These are phyloP conservation scores for Aspergillus ibericus DNA, from an alignment of 2,329 filamentous ascomycete species.

Conservation along the genomic window DNA sequence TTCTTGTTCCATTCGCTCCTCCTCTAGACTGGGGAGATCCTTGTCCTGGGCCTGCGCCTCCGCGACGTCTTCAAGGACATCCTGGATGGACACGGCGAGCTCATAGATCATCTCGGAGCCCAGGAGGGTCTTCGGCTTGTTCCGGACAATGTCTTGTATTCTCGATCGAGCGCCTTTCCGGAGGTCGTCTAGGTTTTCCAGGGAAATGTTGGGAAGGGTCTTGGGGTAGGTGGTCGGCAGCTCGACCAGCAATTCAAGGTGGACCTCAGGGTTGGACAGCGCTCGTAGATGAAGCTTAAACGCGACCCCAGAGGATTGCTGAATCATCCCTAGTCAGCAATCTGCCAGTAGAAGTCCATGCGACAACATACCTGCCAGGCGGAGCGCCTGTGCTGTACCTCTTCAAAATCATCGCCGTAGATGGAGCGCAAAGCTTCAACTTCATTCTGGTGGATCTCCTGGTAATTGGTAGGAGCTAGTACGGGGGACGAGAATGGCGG, in stretches of 20 bases:
- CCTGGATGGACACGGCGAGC: conserved; percentile 60
- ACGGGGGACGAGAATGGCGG: conserved; percentile 34
- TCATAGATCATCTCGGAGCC: conserved; percentile 67
- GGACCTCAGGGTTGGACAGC: conserved; percentile 69
- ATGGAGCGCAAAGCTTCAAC: conserved; percentile 82
- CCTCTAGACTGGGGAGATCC: conserved; percentile 80
- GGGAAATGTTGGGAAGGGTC: conserved; percentile 68
- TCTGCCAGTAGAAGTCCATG: not conserved
- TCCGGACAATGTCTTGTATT: conserved; percentile 67
- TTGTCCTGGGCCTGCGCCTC: conserved; percentile 71
- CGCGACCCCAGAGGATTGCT: conserved; percentile 75
- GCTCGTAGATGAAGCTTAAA: conserved; percentile 80
- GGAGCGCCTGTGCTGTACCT: conserved; percentile 65
- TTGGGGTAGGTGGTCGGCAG: conserved; percentile 91
- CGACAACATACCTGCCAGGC: conserved; percentile 77
- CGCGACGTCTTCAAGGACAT: conserved; percentile 82
- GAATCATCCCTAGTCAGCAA: conserved; percentile 8
- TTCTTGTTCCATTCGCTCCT: conserved; percentile 82
- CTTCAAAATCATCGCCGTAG: conserved; percentile 83
- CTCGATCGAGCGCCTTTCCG: conserved; percentile 70
- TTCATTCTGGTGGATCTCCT: conserved; percentile 84
- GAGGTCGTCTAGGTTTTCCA: conserved; percentile 65
- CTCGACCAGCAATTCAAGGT: conserved; percentile 71
- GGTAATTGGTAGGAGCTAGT: conserved; percentile 62
- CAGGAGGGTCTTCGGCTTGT: conserved; percentile 64